Evolutionary conservation across 1,139 yeast genomes (phyloP), one percentile per base, ranked within the genome.

Genomic region (Debaryomycetaceae sp.): DNA sequence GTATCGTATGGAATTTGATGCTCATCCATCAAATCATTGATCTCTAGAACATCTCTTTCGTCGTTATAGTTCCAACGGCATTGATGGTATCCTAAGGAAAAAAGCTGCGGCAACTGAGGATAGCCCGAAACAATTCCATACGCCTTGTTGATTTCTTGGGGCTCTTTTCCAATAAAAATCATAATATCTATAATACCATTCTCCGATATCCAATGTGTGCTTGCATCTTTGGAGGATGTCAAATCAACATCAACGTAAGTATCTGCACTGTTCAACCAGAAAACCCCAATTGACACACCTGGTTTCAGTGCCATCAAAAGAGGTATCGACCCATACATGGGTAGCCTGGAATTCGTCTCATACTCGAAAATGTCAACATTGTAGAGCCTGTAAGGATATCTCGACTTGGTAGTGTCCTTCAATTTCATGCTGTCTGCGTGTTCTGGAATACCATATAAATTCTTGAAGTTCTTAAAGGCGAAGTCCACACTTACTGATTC

Each of bases 51-150:
- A 63, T 93, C 99, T 8, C 76, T 76, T 58, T 87, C 91, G 53
- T 87, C 90, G 58, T 89, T 88, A 67, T 93, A 93, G 64, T 93
- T 95, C 99, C 99, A 93, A 57, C 99, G 77, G 62, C 97, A 93
- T 64, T 91, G 98, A 60, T 93, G 99, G 59, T 93, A 88, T 0
- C 96, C 99, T 34, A 90, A 66, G 0, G 97, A 74, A 55, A 90
- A 87, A 38, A 84, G 54, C 49, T 83, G 87, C 0, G 99, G 99
- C n/a, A 93, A 68, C 9, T 71, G 65, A 0, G 89, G 74, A 49
- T 69, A 78, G 0, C 99, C 99, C 0, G 96, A 84, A n/a, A 93
- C 63, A 5, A 65, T 57, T 1, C 91, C 86, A 60, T 86, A 93
- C 37, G 80, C 74, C 41, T 72, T 59, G 41, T 84, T 78, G 30